phyloP scores from a whole-genome alignment of 208 protist species.

The Leishmania aethiopica region DNA sequence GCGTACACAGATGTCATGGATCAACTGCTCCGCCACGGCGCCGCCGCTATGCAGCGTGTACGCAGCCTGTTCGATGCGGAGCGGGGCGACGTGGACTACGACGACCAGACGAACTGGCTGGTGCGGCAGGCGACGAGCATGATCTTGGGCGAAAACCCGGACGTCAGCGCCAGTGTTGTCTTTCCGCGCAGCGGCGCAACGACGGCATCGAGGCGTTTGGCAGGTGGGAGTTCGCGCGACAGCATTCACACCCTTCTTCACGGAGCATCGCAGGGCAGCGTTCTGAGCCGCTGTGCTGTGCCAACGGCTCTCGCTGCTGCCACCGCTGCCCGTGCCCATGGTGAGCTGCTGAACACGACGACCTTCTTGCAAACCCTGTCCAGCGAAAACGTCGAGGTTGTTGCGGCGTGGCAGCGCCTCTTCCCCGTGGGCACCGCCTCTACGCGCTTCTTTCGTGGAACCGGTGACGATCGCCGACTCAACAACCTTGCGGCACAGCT shows the following conservation, averaged over 20 bases:
- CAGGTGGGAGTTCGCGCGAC: neutral
- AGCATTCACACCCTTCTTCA: neutral
- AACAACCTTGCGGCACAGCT: slow-evolving; percentile 62
- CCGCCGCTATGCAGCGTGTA: slow-evolving; percentile 13
- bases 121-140: slow-evolving; percentile 2
- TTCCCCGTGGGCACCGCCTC: slow-evolving; percentile 46
- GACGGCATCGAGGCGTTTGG: neutral
- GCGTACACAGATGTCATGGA: slow-evolving; percentile 30
- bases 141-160: neutral
- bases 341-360: neutral
- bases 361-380: neutral
- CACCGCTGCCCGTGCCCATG: neutral
- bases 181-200: slow-evolving; percentile 4
- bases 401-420: slow-evolving; percentile 25
- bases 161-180: slow-evolving; percentile 25
- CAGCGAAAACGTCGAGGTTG: neutral
- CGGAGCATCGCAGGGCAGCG: neutral
- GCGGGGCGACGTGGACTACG: slow-evolving; percentile 23
- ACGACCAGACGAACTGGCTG: slow-evolving; percentile 21
- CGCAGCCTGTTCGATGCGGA: slow-evolving; percentile 21
- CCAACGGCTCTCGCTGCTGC: slow-evolving; percentile 5
- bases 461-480: slow-evolving; percentile 35
- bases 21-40: slow-evolving; percentile 27
- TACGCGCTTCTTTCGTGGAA: slow-evolving; percentile 49
- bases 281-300: neutral